These are phyloP conservation scores for Dothiorella sarmentorum DNA, from an alignment of 2,329 filamentous ascomycete species.

Conservation along the genomic window DNA sequence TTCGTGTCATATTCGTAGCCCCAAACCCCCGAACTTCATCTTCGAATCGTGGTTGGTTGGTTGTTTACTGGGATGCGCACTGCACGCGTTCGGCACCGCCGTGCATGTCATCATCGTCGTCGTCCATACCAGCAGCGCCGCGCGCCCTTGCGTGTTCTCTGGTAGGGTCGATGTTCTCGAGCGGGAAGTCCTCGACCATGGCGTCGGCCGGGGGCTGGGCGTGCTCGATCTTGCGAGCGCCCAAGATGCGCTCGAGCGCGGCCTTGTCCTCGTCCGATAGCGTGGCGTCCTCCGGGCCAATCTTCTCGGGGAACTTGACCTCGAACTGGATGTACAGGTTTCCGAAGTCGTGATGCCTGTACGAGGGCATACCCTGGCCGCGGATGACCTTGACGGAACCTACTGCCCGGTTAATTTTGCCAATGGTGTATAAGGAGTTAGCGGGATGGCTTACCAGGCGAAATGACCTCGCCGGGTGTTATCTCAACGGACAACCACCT, in stretches of 20 bases:
- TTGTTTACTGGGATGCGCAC: conserved; percentile 77
- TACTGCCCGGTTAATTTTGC: conserved; percentile 36
- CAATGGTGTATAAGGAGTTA: neutral
- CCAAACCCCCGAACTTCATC: conserved; percentile 1
- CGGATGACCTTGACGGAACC: conserved; percentile 90
- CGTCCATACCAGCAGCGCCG: conserved; percentile 57
- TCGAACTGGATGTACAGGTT: conserved; percentile 98
- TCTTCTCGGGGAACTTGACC: conserved; percentile 81
- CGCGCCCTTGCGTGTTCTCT: conserved; percentile 64
- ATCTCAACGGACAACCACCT: conserved; percentile 95
- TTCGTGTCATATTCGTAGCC: conserved; percentile 14
- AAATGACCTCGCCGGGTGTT: conserved; percentile 88
- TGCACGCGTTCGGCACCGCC: conserved; percentile 73
- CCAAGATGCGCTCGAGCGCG: conserved; percentile 79
- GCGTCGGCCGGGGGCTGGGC: conserved; percentile 71
- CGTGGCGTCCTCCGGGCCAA: conserved; percentile 44
- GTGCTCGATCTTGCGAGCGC: conserved; percentile 60
- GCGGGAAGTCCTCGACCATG: conserved; percentile 85
- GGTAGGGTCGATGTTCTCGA: conserved; percentile 76
- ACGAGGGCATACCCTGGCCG: conserved; percentile 96
- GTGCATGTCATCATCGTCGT: conserved; percentile 61
- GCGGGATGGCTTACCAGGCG: conserved; percentile 66
- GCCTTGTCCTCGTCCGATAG: conserved; percentile 67
- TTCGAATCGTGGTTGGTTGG: neutral
- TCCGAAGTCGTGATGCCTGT: conserved; percentile 88